A percentile compares a stretch with the other conserved stretches of the same genome.
Evolutionary conservation across 139 green algal species (phyloP).

Genomic region (Chlorella ohadii): DNA sequence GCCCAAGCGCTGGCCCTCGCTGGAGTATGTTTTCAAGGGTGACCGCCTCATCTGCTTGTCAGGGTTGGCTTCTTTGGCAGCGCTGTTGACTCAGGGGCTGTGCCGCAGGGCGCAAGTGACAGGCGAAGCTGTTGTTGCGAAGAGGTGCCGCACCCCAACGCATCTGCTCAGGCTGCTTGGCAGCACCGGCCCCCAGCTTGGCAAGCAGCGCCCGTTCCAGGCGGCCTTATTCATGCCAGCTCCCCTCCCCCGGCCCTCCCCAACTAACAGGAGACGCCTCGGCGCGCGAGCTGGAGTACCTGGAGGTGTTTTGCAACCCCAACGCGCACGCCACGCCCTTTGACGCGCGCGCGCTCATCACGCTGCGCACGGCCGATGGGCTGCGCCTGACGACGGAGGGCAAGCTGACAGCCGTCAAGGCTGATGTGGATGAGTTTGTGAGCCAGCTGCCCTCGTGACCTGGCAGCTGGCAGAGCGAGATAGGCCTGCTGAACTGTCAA

Average conservation of each 20-base stretch:
- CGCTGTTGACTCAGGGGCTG: too few species aligned
- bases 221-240: too few species aligned
- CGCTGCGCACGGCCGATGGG: constrained; percentile 51
- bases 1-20: constrained; percentile 64
- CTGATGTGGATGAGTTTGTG: constrained; percentile 59
- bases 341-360: constrained; percentile 79
- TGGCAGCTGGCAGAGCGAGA: too few species aligned
- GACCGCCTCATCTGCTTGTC: too few species aligned
- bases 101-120: too few species aligned
- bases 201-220: too few species aligned
- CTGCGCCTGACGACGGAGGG: constrained; percentile 58
- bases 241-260: background rate
- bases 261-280: constrained; percentile 6
- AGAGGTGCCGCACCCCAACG: too few species aligned
- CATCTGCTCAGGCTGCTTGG: too few species aligned
- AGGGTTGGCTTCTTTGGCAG: too few species aligned
- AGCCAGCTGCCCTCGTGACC: background rate
- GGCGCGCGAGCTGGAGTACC: constrained; percentile 33
- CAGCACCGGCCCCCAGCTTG: too few species aligned
- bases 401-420: constrained; percentile 59
- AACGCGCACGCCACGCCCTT: constrained; percentile 80
- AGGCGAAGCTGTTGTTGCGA: too few species aligned
- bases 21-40: constrained; percentile 60
- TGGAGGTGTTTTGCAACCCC: constrained; percentile 86
- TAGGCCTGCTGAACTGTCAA: too few species aligned